Base-by-base conservation (phyloP, 73 alveolate genomes). In the Tetrahymena elliotti region DNA sequence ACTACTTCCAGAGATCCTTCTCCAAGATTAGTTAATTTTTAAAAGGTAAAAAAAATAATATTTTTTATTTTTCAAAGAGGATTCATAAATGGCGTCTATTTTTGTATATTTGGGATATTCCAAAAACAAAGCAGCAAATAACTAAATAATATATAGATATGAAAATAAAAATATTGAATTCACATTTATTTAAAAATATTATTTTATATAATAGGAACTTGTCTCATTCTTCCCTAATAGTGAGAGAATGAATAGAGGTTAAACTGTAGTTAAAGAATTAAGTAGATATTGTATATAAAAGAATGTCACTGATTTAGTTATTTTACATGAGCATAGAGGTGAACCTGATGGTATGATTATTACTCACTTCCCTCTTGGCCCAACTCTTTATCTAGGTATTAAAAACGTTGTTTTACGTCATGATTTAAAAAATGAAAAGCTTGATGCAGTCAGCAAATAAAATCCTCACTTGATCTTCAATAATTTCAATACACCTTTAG, bases 321-420 rank as follows among this genome's bases (percentile, higher is more conserved):
- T 99, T 31, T 97, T 99, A 94, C 99, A 99, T 96, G 99, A 99
- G 95, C 99, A 99, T 95, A 96, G 99, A 94, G 99, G 99, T 41
- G 99, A 99, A 96, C 99, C 99, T 0, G 99, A 99, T 96, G 99
- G 99, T 94, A 94, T 99, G 98, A 99, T 99, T 35, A 98, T 99
- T 39, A 97, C 99, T 93, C 99, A 99, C 95, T 92, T 99, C 97
- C 99, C 99, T 11, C 97, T 97, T 52, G 99, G 99, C 10, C 99
- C 99, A 1, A 99, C 99, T 12, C 99, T 99, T 15, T 99, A 99
- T 97, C 99, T 99, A 93, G 99, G 99, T 38, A 93, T 99, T 33
- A 96, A 98, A 54, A 99, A 99, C 93, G 99, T 99, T 11, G 99
- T 99, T 35, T 97, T 99, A 38, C 96, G 99, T 39, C 99, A 99